phyloP scores from a whole-genome alignment of 2,329 filamentous ascomycete genomes.

The Claviceps cyperi region DNA sequence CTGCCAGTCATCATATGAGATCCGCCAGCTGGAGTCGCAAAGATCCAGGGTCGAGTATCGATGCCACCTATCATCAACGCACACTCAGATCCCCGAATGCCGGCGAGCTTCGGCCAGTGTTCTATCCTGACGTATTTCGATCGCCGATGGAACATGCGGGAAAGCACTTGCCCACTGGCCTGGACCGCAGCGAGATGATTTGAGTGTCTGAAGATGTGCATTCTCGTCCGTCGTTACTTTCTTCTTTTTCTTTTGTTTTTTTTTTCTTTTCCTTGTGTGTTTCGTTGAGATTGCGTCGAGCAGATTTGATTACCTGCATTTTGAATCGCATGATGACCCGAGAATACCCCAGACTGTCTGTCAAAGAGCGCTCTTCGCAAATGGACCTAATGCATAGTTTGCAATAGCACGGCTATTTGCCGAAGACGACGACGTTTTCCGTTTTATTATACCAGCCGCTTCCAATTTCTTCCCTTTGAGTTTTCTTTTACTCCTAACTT shows the following conservation, averaged over 20 bases:
- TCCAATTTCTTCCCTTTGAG: too few relatives aligned
- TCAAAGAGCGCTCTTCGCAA: neutral
- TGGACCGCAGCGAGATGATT: slow-evolving; percentile 42
- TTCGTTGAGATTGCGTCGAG: neutral
- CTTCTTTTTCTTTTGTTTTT: neutral
- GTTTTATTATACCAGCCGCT: too few relatives aligned
- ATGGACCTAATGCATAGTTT: neutral
- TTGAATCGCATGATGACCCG: neutral
- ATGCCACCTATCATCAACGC: slow-evolving; percentile 13
- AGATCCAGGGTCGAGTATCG: slow-evolving; percentile 18
- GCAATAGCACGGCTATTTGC: too few relatives aligned
- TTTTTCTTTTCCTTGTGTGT: neutral
- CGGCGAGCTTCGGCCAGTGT: slow-evolving; percentile 20
- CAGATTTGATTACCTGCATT: neutral
- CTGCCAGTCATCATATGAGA: slow-evolving; percentile 44
- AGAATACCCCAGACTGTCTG: neutral
- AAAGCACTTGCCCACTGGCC: slow-evolving; percentile 33
- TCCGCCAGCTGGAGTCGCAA: slow-evolving; percentile 43
- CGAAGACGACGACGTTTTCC: too few relatives aligned
- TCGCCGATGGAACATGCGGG: slow-evolving; percentile 18
- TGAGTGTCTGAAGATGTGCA: slow-evolving; percentile 12
- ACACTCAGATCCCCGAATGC: slow-evolving; percentile 16
- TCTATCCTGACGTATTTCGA: slow-evolving; percentile 22
- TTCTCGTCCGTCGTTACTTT: neutral
- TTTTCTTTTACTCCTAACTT: too few relatives aligned